Conservation (phyloP, 306 rosid genomes). For the Cicer arietinum region DNA sequence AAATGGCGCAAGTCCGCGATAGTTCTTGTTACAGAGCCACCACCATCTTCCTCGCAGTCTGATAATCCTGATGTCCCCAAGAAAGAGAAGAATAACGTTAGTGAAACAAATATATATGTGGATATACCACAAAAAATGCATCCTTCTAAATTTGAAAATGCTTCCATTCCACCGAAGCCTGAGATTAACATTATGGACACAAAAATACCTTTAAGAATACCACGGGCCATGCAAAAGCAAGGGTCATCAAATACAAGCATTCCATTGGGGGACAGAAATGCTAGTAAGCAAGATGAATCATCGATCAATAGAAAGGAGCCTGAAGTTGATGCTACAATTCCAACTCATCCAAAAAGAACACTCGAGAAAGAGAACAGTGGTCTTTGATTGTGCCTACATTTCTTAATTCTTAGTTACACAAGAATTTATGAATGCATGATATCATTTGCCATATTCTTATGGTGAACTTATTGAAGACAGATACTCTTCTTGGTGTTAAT, state of each 20-base stretch:
- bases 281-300: constrained; percentile 57
- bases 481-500: background rate
- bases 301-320: constrained; percentile 56
- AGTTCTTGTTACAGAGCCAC: constrained; percentile 72
- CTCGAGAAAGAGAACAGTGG: constrained; percentile 84
- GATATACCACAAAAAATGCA: constrained; percentile 41
- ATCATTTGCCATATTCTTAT: constrained; percentile 42
- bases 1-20: constrained; percentile 78
- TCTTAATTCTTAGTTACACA: background rate
- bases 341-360: constrained; percentile 51
- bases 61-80: constrained; percentile 48
- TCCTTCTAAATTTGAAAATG: constrained; percentile 37
- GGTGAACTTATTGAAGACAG: constrained; percentile 31
- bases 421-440: background rate
- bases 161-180: constrained; percentile 44
- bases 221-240: constrained; percentile 82
- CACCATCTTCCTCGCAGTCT: constrained; percentile 53
- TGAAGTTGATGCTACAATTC: constrained; percentile 61
- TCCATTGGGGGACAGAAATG: constrained; percentile 77
- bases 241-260: constrained; percentile 51
- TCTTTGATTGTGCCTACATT: constrained; percentile 42
- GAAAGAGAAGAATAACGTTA: constrained; percentile 37
- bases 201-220: constrained; percentile 66
- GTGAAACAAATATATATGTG: constrained; percentile 29
- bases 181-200: constrained; percentile 47